Evolutionary conservation across 2,329 filamentous ascomycete genomes (phyloP), one percentile per base, ranked within the genome.

Genomic region (Claviceps quebecensis): DNA sequence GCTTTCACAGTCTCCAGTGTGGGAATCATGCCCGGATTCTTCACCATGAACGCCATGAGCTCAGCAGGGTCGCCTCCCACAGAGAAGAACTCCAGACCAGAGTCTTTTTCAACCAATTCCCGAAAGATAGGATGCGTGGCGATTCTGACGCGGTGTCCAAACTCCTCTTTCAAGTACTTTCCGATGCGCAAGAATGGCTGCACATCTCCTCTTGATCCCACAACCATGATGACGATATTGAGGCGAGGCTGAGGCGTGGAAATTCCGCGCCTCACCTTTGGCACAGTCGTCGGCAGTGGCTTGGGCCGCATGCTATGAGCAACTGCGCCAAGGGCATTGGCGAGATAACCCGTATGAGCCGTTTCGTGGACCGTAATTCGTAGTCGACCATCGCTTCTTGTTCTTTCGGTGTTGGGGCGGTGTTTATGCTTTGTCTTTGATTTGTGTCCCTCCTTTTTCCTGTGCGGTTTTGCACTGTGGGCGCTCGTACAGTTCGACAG

Each of bases 21-120:
- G 0, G 87, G 86, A 2, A 93, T 84, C 64, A 91, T 73, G 4
- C 86, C 85, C 0, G 80, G 85, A 59, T 91, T 89, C 68, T 88
- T 88, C 37, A 90, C 85, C 87, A 93, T 91, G 64, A 89, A 91
- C 0, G 84, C 83, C 87, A 91, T 91, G 1, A 93, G 71, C 64
- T 90, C 85, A 0, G 83, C 80, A 2, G 87, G 87, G 58, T 91
- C 82, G 1, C 87, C 87, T 1, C 86, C 86, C 2, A 90, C 78
- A 1, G 79, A 83, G 66, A 90, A 91, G 67, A 91, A 91, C 58
- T 91, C 86, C 0, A 91, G 72, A 0, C 81, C 83, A 0, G 74
- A 81, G 55, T 88, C 83, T 47, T 83, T 75, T 59, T 87, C 76
- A 1, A 91, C 78, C 58, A 90, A 88, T 0, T 87, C 78, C 47